Evolutionary conservation across 768 basidiomycete species (phyloP).

Genomic region (Cytidiella melzeri): DNA sequence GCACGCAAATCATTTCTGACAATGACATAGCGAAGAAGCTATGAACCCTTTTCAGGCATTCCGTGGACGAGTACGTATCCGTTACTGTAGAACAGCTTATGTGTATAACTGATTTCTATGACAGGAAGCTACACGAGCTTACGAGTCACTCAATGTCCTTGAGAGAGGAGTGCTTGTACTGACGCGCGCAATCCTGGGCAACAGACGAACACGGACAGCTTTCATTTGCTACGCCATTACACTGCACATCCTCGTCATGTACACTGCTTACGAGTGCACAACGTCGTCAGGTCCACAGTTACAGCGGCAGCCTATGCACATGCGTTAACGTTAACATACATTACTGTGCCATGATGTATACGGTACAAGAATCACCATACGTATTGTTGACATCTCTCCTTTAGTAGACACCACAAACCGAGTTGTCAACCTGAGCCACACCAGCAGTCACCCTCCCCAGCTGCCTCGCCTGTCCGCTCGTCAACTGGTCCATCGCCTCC

Average conservation of each 20-base stretch:
- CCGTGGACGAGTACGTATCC: constrained; percentile 74
- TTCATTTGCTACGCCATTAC: constrained; percentile 84
- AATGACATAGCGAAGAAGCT: constrained; percentile 59
- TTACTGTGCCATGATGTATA: too few relatives aligned
- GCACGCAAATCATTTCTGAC: neutral
- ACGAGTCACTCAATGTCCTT: constrained; percentile 84
- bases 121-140: constrained; percentile 93
- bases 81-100: neutral
- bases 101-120: constrained; percentile 3
- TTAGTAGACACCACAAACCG: too few relatives aligned
- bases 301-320: constrained; percentile 46
- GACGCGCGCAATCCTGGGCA: constrained; percentile 82
- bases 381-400: too few relatives aligned
- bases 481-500: too few relatives aligned
- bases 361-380: neutral
- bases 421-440: too few relatives aligned
- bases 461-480: too few relatives aligned
- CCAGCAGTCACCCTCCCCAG: too few relatives aligned
- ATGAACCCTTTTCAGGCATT: constrained; percentile 99
- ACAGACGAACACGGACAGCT: constrained; percentile 81
- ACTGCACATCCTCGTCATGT: constrained; percentile 78
- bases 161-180: constrained; percentile 84
- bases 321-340: constrained; percentile 13
- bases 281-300: constrained; percentile 42
- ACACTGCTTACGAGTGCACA: constrained; percentile 71